phyloP scores from a whole-genome alignment of 1,284 basidiomycete species.

The Thecaphora thlaspeos region DNA sequence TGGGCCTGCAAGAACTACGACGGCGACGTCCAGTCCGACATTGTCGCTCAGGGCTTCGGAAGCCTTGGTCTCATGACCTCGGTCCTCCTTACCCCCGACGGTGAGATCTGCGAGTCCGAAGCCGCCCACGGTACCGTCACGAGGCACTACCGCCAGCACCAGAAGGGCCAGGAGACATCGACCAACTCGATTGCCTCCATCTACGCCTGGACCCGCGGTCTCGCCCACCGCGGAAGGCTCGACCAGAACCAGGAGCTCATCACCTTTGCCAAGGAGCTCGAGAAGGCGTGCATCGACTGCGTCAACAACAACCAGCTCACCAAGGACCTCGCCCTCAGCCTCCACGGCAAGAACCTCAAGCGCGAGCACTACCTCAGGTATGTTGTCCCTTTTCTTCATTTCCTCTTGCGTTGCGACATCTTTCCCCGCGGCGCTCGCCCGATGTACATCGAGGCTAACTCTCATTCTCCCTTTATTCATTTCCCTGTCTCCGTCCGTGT shows the following conservation, averaged over 20 bases:
- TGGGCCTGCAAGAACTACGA: slow-evolving; percentile 68
- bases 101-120: slow-evolving; percentile 73
- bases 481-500: not conserved
- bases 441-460: no score
- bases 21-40: slow-evolving; percentile 41
- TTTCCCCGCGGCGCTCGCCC: no score
- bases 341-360: slow-evolving; percentile 74
- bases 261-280: slow-evolving; percentile 77
- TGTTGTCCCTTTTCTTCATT: not conserved
- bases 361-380: slow-evolving; percentile 54
- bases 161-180: slow-evolving; percentile 80
- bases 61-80: slow-evolving; percentile 97
- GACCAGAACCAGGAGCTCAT: slow-evolving; percentile 77
- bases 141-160: slow-evolving; percentile 93
- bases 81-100: slow-evolving; percentile 94
- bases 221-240: slow-evolving; percentile 83
- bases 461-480: not conserved
- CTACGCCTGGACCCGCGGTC: slow-evolving; percentile 96
- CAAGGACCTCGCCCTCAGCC: slow-evolving; percentile 83
- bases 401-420: not conserved
- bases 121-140: slow-evolving; percentile 69
- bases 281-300: slow-evolving; percentile 83
- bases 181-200: slow-evolving; percentile 98
- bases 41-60: slow-evolving; percentile 71
- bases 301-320: slow-evolving; percentile 96